Conservation (phyloP, 2,329 filamentous ascomycete species). For the Stenocarpella maydis region DNA sequence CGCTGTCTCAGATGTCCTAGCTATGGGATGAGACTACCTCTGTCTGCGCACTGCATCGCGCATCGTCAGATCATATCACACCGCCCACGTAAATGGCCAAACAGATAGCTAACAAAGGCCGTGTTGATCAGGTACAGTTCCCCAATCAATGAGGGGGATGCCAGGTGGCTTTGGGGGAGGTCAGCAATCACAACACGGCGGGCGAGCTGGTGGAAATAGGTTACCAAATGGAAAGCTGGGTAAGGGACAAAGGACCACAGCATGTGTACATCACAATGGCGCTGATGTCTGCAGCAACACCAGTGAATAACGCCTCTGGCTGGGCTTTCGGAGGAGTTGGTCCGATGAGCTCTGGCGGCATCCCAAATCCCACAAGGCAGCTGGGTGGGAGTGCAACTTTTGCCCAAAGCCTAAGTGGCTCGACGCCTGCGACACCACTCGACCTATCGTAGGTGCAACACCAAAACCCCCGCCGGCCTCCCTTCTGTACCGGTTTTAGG, state of each 20-base stretch:
- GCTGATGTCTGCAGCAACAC: slow-evolving; percentile 35
- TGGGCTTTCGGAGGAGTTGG: slow-evolving; percentile 71
- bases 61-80: neutral
- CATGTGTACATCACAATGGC: slow-evolving; percentile 18
- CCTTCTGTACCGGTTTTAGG: slow-evolving; percentile 11
- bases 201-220: slow-evolving; percentile 63
- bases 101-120: slow-evolving; percentile 31
- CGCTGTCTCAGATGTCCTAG: neutral
- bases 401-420: slow-evolving; percentile 70
- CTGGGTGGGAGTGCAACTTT: slow-evolving; percentile 69
- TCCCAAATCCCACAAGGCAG: slow-evolving; percentile 63
- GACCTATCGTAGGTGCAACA: slow-evolving; percentile 68
- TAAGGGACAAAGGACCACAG: slow-evolving; percentile 47
- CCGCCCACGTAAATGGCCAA: neutral
- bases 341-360: slow-evolving; percentile 63
- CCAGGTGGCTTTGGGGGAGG: slow-evolving; percentile 67
- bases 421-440: slow-evolving; percentile 67
- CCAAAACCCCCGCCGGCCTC: slow-evolving; percentile 25
- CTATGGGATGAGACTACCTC: neutral
- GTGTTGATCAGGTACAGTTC: slow-evolving; percentile 59
- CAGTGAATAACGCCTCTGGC: slow-evolving; percentile 61
- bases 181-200: slow-evolving; percentile 65
- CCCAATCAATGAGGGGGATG: slow-evolving; percentile 69
- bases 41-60: neutral
- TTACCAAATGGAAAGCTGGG: slow-evolving; percentile 73